Base-by-base conservation (phyloP, 169 alveolate genomes). In the Plasmodium knowlesi region DNA sequence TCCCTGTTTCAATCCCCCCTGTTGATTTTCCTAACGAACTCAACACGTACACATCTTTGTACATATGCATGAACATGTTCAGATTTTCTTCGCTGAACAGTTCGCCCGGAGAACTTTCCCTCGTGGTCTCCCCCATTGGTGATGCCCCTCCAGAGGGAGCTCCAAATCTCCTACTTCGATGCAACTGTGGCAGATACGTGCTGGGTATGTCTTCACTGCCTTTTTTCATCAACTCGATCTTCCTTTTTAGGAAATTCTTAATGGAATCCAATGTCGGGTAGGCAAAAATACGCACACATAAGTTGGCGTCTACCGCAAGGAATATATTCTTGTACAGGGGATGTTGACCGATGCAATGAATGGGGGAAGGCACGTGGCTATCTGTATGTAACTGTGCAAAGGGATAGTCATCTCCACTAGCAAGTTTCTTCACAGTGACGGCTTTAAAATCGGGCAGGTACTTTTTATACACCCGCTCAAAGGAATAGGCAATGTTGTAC, bases 11-110 rank as follows among this genome's bases (percentile, higher is more conserved):
- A 61, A 28, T 54, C 10, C 83, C 76, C 30, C 41, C 43, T 22
- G 30, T 6, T 67, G 39, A 6, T 67, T 37, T 10, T 2, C 82
- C 94, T 4, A 88, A 4, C 19, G 78, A 79, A 22, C 88, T 88
- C 25, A 88, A 28, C 1, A 88, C 94, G n/a, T 88, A 88, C 22
- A 88, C 46, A 54, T 76, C 71, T 57, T 88, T 88, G 50, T 88
- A 88, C 50, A 80, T 34, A 39, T 88, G 94, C 37, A 88, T 88
- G 25, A 88, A 88, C 83, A 88, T 61, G 34, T 88, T 88, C 14
- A 88, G 50, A 10, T 88, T 88, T 61, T 88, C 89, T 34, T 79
- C 74, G 82, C 89, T 50, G 22, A 88, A 88, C 10, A 88, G 37
- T 2, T 88, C 89, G 6, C 46, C 76, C 70, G 12, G 71, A 34